Evolutionary conservation across 257 asterid genomes (phyloP), one percentile per base, ranked within the genome.

Genomic region (Anisodus tanguticus): DNA sequence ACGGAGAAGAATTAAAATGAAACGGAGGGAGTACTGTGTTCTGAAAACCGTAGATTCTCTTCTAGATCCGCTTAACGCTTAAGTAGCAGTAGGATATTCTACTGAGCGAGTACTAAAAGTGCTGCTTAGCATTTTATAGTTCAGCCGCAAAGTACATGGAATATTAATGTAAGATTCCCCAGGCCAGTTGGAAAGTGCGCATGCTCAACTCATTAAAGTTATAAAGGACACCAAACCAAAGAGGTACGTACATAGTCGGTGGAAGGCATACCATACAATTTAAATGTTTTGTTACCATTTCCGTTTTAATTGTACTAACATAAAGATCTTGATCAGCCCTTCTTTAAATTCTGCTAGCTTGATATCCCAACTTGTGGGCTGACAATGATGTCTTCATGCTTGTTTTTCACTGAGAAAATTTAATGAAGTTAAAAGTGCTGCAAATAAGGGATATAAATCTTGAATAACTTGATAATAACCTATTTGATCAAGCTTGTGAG

Each of bases 81-180:
- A 64, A 63, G 41, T 26, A 64, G 71, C 11, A 67, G 6, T n/a
- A 67, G 49, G 26, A 68, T 68, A 68, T 68, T 68, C 12, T 1
- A n/a, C 4, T 7, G 9, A 59, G 31, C 31, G 17, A 59, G 17
- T 58, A 16, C 22, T 10, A 54, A 3, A 37, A 37, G 13, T 39
- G 51, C 9, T 39, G 76, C 13, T 15, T 68, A 31, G 77, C 77
- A 68, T 15, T 68, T 37, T 13, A 37, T 13, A 39, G 26, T 68
- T 7, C 37, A 68, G 53, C 77, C 77, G 77, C 77, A 68, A 68
- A 68, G 77, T 68, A 15, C 11, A 37, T 68, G 76, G 76, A 68
- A 68, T 68, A 68, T 68, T 68, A 31, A 31, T 31, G 76, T 68
- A 26, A 68, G 76, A 37, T 67, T 67, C 74, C 10, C 19, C 49